Percentiles rank a stretch among this genome's conserved stretches.
Evolutionary conservation across 1,284 basidiomycete species (phyloP).

Genomic region (Cryptococcus sp.): DNA sequence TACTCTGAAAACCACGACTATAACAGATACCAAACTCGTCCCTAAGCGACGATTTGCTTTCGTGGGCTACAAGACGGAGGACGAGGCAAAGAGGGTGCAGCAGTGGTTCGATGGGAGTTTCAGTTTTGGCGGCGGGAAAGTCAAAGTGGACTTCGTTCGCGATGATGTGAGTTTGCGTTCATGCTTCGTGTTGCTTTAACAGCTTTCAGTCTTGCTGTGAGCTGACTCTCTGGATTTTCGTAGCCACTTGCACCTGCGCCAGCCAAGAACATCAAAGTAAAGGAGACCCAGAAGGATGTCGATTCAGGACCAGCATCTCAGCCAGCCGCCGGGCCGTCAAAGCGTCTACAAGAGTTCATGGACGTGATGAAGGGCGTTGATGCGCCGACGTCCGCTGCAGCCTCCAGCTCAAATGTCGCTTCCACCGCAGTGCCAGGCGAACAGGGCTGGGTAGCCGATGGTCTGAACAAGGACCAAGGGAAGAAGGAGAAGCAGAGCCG

Average conservation of each 20-base stretch:
- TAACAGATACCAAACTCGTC: slow-evolving; percentile 88
- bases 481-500: slow-evolving; percentile 59
- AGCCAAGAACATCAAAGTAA: slow-evolving; percentile 41
- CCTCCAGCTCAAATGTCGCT: slow-evolving; percentile 32
- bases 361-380: slow-evolving; percentile 52
- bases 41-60: slow-evolving; percentile 87
- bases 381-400: slow-evolving; percentile 27
- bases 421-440: slow-evolving; percentile 33
- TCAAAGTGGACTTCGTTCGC: slow-evolving; percentile 71
- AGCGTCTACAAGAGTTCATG: slow-evolving; percentile 62
- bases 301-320: background rate
- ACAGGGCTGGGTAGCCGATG: slow-evolving; percentile 37
- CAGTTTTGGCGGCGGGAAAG: slow-evolving; percentile 68
- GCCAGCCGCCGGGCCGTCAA: slow-evolving; percentile 58
- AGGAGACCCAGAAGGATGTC: slow-evolving; percentile 55
- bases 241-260: slow-evolving; percentile 33
- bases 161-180: slow-evolving; percentile 61
- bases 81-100: slow-evolving; percentile 73
- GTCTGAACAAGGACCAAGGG: slow-evolving; percentile 22
- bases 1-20: slow-evolving; percentile 42
- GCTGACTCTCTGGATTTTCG: background rate
- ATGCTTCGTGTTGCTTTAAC: background rate
- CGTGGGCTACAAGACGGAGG: slow-evolving; percentile 80
- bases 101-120: slow-evolving; percentile 87
- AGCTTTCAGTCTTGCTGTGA: background rate